Conservation (phyloP, 257 asterid genomes). For the Plectranthus barbatus region DNA sequence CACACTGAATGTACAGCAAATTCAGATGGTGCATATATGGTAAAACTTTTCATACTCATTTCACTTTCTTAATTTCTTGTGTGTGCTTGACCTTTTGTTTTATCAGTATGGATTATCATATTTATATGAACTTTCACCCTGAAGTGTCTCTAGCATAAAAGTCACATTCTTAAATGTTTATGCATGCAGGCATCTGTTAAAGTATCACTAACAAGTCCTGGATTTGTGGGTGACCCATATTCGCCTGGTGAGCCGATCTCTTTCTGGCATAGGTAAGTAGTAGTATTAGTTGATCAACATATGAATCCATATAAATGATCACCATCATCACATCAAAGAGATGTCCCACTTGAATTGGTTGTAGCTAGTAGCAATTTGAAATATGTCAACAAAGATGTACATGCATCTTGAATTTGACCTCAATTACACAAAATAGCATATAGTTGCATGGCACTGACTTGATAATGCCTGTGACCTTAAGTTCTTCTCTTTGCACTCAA, state of each 20-base stretch:
- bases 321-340: background rate
- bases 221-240: conserved; percentile 77
- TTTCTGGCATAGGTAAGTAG: conserved; percentile 62
- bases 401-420: background rate
- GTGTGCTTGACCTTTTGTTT: background rate
- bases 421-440: background rate
- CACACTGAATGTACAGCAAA: background rate
- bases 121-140: background rate
- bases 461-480: background rate
- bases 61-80: background rate
- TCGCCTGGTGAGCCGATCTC: conserved; percentile 54
- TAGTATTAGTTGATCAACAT: background rate
- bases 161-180: conserved; percentile 12
- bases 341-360: background rate
- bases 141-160: background rate
- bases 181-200: conserved; percentile 50
- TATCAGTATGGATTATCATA: background rate
- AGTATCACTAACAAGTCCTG: conserved; percentile 71
- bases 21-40: background rate
- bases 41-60: background rate
- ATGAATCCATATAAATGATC: background rate
- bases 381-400: background rate
- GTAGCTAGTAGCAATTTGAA: background rate
- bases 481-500: background rate
- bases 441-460: conserved; percentile 1